A percentile compares a stretch with the other conserved stretches of the same genome.
Conservation (phyloP, 805 yeast species). For the Candida stauntonica region DNA sequence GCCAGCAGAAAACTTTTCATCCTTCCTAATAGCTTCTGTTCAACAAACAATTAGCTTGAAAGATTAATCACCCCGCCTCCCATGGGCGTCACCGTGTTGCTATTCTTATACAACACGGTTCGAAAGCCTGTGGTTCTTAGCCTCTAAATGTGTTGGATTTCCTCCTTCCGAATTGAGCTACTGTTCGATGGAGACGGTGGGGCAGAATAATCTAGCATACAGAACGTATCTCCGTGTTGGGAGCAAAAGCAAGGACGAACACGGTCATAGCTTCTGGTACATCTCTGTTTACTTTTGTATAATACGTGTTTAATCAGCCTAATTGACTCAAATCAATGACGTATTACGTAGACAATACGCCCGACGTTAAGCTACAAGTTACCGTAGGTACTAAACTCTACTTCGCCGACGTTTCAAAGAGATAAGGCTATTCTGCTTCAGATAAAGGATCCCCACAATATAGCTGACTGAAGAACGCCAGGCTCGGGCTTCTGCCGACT, state of each 20-base stretch:
- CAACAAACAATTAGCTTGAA: background rate
- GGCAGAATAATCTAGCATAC: slow-evolving; percentile 9
- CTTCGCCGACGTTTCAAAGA: too few species aligned
- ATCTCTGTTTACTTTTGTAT: background rate
- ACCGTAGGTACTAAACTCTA: too few species aligned
- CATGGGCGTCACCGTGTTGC: slow-evolving; percentile 9
- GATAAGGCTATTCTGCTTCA: too few species aligned
- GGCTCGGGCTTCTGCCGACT: too few species aligned
- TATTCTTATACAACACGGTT: background rate
- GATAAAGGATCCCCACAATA: too few species aligned
- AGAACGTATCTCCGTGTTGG: slow-evolving; percentile 23
- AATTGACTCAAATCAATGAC: too few species aligned
- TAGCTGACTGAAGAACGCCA: too few species aligned
- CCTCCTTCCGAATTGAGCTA: slow-evolving; percentile 3
- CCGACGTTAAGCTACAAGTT: too few species aligned
- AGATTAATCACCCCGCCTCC: slow-evolving; percentile 7
- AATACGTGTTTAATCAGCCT: background rate
- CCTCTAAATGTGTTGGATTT: slow-evolving; percentile 1
- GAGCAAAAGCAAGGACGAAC: slow-evolving; percentile 20
- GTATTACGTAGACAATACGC: too few species aligned
- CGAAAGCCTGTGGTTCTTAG: slow-evolving; percentile 9
- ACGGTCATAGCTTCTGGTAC: slow-evolving; percentile 21
- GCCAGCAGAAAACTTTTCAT: slow-evolving; percentile 1
- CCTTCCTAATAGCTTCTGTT: background rate
- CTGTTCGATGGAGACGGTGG: slow-evolving; percentile 6